Percentiles rank a stretch among this genome's conserved stretches.
These are phyloP conservation scores for Claviceps sorghi DNA, from an alignment of 2,329 filamentous ascomycete species.

Conservation along the genomic window DNA sequence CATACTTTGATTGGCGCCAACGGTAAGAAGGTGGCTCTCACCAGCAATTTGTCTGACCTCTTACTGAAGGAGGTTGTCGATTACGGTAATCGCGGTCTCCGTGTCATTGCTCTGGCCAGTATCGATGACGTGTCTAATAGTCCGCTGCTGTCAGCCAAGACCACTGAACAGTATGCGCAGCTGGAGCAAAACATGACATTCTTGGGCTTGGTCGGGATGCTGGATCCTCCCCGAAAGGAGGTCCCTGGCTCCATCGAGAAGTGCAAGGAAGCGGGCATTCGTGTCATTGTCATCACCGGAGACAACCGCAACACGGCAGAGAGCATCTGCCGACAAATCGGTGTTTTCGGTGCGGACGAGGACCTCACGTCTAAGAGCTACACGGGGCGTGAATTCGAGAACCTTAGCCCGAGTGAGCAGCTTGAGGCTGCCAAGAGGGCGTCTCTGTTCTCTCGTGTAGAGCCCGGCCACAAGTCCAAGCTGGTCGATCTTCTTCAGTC, in stretches of 20 bases:
- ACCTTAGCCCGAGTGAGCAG: slow-evolving; percentile 63
- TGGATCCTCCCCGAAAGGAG: slow-evolving; percentile 89
- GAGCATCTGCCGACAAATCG: slow-evolving; percentile 94
- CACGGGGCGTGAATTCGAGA: slow-evolving; percentile 89
- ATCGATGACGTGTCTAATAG: slow-evolving; percentile 61
- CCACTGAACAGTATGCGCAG: slow-evolving; percentile 67
- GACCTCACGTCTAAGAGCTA: slow-evolving; percentile 84
- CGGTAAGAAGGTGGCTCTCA: slow-evolving; percentile 63
- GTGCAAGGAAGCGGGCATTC: slow-evolving; percentile 85
- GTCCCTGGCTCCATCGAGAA: slow-evolving; percentile 73
- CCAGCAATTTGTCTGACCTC: slow-evolving; percentile 51
- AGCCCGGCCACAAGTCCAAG: slow-evolving; percentile 93
- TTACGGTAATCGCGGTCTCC: slow-evolving; percentile 83
- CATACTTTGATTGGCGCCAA: slow-evolving; percentile 63
- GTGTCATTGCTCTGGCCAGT: slow-evolving; percentile 84
- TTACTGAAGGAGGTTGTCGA: slow-evolving; percentile 69
- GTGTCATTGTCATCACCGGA: slow-evolving; percentile 94
- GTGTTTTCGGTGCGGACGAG: slow-evolving; percentile 71
- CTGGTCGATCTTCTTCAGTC: slow-evolving; percentile 92
- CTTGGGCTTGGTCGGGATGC: slow-evolving; percentile 86
- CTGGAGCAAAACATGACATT: slow-evolving; percentile 92
- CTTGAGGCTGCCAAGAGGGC: slow-evolving; percentile 71
- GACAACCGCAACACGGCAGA: slow-evolving; percentile 97
- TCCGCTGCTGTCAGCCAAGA: slow-evolving; percentile 62
- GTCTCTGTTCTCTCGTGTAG: slow-evolving; percentile 88